phyloP scores from a whole-genome alignment of 73 alveolate species.

The Loxodes magnus region DNA sequence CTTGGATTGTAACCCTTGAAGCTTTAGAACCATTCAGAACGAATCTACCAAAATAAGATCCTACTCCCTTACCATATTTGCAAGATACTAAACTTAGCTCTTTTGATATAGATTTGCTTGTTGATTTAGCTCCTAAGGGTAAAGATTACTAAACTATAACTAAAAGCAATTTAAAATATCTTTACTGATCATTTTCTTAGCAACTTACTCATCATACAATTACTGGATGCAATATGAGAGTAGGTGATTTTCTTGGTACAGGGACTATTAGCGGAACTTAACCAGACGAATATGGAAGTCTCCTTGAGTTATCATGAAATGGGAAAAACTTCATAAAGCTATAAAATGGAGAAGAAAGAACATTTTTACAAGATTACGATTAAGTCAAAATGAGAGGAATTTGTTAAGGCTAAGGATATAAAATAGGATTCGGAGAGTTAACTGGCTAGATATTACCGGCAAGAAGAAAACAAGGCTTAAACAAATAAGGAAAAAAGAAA shows the following conservation, averaged over 20 bases:
- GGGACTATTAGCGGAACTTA: slow-evolving; percentile 77
- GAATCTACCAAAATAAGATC: slow-evolving; percentile 59
- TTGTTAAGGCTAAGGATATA: slow-evolving; percentile 39
- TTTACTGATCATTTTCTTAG: slow-evolving; percentile 84
- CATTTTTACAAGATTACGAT: slow-evolving; percentile 63
- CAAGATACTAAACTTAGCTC: slow-evolving; percentile 43
- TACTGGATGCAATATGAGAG: slow-evolving; percentile 62
- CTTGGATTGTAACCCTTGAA: slow-evolving; percentile 83
- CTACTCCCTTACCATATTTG: slow-evolving; percentile 79
- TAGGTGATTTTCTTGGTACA: slow-evolving; percentile 74
- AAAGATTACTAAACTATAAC: slow-evolving; percentile 35
- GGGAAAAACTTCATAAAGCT: slow-evolving; percentile 55
- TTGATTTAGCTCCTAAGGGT: slow-evolving; percentile 18
- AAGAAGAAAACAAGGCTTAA: no score
- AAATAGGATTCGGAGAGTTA: slow-evolving; percentile 23
- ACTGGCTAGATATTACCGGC: not conserved
- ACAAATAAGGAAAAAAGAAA: no score
- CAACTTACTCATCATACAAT: slow-evolving; percentile 69
- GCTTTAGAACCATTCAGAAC: slow-evolving; percentile 78
- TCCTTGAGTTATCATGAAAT: slow-evolving; percentile 66
- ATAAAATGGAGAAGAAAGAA: slow-evolving; percentile 52
- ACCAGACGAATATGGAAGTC: slow-evolving; percentile 53
- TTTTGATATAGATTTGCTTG: slow-evolving; percentile 69
- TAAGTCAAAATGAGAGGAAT: slow-evolving; percentile 46
- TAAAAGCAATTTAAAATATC: slow-evolving; percentile 58